phyloP scores from a whole-genome alignment of 2,329 filamentous ascomycete species.

The Colletotrichum tropicicola region DNA sequence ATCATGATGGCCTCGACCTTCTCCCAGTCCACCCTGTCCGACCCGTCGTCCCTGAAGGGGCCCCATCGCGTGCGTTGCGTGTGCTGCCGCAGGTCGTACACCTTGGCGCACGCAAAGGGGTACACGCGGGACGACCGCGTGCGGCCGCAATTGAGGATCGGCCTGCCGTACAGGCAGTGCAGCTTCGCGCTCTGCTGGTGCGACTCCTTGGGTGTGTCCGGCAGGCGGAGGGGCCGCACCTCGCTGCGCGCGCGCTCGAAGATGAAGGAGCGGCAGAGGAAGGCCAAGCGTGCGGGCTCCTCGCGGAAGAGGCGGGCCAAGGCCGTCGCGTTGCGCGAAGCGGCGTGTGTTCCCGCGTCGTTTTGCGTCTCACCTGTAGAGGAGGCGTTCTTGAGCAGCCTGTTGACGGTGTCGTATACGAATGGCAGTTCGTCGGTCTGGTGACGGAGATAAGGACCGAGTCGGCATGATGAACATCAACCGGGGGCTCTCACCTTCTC shows the following conservation, averaged over 20 bases:
- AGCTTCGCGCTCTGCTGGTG: constrained; percentile 76
- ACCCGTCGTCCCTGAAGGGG: constrained; percentile 73
- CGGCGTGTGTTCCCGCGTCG: constrained; percentile 45
- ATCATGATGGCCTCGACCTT: constrained; percentile 80
- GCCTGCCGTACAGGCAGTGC: constrained; percentile 74
- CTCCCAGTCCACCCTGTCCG: constrained; percentile 77
- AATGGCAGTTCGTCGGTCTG: constrained; percentile 56
- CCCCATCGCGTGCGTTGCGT: constrained; percentile 72
- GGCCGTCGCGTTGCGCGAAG: constrained; percentile 57
- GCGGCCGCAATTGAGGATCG: constrained; percentile 52
- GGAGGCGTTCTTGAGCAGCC: constrained; percentile 55
- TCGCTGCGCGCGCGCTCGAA: constrained; percentile 64
- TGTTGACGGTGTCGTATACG: constrained; percentile 54
- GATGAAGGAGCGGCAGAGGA: constrained; percentile 72
- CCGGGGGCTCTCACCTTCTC: constrained; percentile 49
- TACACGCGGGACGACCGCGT: constrained; percentile 52
- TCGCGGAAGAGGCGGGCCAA: constrained; percentile 55
- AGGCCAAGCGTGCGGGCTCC: constrained; percentile 62
- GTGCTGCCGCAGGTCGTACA: constrained; percentile 80
- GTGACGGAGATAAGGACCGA: not conserved
- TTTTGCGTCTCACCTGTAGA: constrained; percentile 40
- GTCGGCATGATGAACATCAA: not conserved
- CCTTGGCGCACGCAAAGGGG: constrained; percentile 71
- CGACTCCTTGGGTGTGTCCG: constrained; percentile 41
- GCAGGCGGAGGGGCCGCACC: not conserved